phyloP scores from a whole-genome alignment of 2,329 filamentous ascomycete species.

The Myriosclerotinia duriaeana region DNA sequence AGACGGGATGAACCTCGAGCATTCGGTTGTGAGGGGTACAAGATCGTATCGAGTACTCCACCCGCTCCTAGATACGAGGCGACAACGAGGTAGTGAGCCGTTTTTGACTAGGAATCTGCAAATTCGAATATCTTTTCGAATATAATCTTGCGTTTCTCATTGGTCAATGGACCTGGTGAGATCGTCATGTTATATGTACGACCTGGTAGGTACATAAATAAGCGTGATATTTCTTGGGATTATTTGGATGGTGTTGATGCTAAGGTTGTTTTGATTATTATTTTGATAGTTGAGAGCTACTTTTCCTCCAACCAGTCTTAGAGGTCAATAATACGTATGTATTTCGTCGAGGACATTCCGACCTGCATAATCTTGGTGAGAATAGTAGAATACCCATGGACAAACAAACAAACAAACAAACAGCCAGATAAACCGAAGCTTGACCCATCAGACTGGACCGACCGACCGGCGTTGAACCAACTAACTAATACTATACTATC shows the following conservation, averaged over 20 bases:
- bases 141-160: background rate
- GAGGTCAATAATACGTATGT: background rate
- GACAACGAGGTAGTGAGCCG: conserved; percentile 6
- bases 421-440: background rate
- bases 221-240: background rate
- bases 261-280: conserved; percentile 6
- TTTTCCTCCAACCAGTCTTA: background rate
- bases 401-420: background rate
- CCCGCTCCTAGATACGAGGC: conserved; percentile 13
- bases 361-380: conserved; percentile 15
- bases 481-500: background rate
- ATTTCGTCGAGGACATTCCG: conserved; percentile 1
- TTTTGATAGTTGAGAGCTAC: background rate
- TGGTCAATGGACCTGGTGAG: background rate
- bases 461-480: background rate
- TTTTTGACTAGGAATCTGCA: background rate
- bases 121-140: background rate
- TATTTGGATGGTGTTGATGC: background rate
- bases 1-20: conserved; percentile 14
- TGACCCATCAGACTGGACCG: conserved; percentile 16
- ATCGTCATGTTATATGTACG: background rate
- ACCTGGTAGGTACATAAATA: background rate
- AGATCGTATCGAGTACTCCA: background rate
- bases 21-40: conserved; percentile 8
- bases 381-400: background rate